Evolutionary conservation across 1,139 yeast species (phyloP).

Genomic region (Blastobotrys petasosporus): DNA sequence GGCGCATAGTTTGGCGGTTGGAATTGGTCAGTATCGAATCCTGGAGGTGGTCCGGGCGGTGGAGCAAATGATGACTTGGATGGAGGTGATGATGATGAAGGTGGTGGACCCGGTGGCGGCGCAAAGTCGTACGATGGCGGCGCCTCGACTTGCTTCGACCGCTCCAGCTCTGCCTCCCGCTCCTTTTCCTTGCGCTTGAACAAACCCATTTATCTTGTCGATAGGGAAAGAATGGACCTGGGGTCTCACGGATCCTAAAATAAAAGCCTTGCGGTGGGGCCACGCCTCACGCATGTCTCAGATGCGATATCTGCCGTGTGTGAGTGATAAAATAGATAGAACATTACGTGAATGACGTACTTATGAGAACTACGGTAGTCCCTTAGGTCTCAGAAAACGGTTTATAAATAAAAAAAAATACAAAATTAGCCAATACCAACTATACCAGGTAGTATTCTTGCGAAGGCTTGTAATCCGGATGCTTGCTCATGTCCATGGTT

Average conservation of each 20-base stretch:
- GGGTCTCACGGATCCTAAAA: background rate
- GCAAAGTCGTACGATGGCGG: slow-evolving; percentile 3
- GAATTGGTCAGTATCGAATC: slow-evolving; percentile 4
- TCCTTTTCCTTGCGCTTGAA: slow-evolving; percentile 9
- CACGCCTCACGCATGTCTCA: background rate
- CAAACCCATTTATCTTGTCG: slow-evolving; percentile 8
- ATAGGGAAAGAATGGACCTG: background rate
- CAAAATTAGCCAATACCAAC: background rate
- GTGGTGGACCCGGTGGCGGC: slow-evolving; percentile 11
- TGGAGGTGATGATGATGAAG: slow-evolving; percentile 6
- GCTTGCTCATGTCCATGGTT: background rate
- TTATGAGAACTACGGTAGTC: too few relatives aligned
- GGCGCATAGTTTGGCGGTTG: slow-evolving; percentile 19
- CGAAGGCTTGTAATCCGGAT: background rate
- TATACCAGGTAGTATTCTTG: background rate
- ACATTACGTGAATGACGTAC: too few relatives aligned
- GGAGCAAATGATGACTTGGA: slow-evolving; percentile 6
- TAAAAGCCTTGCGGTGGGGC: background rate
- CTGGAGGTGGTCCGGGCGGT: slow-evolving; percentile 11
- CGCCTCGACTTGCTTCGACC: slow-evolving; percentile 1
- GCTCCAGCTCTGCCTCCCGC: slow-evolving; percentile 5
- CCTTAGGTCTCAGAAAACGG: too few relatives aligned
- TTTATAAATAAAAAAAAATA: background rate
- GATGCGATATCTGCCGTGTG: background rate
- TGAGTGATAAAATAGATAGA: background rate